A percentile compares a stretch with the other conserved stretches of the same genome.
These are phyloP conservation scores for Prosopis cineraria DNA, from an alignment of 306 rosid genomes.

Conservation along the genomic window DNA sequence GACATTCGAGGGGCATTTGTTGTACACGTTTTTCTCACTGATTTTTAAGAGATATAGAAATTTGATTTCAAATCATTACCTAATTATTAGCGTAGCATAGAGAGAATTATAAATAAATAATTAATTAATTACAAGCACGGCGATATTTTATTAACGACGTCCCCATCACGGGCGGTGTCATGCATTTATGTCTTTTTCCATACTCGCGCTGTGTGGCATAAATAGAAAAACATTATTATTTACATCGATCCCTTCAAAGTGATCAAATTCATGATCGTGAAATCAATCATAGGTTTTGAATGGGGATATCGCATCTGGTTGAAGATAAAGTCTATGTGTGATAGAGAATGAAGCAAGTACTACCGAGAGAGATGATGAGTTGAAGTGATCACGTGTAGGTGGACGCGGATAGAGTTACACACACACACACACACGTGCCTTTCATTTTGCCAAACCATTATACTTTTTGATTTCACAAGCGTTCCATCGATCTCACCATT, in stretches of 20 bases:
- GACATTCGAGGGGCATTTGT: not conserved
- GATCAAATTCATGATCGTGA: not conserved
- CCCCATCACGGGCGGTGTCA: conserved; percentile 9
- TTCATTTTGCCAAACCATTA: not conserved
- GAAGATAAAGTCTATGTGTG: conserved; percentile 11
- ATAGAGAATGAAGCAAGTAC: conserved; percentile 12
- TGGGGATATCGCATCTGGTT: not conserved
- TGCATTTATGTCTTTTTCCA: not conserved
- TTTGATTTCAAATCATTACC: not conserved
- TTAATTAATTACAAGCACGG: not conserved
- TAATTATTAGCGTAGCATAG: not conserved
- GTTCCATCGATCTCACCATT: not conserved
- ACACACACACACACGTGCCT: not conserved
- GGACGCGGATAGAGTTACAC: not conserved
- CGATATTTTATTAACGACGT: not conserved
- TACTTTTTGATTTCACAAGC: not conserved
- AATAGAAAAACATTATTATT: not conserved
- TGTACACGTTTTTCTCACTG: not conserved
- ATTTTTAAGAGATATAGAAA: not conserved
- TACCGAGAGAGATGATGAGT: not conserved
- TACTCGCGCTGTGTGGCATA: not conserved
- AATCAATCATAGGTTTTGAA: not conserved
- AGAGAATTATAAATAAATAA: not conserved
- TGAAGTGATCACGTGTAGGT: conserved; percentile 20
- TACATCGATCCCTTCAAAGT: not conserved